phyloP scores from a whole-genome alignment of 805 yeast genomes.

The baker's yeast (Saccharomyces cerevisiae) region DNA sequence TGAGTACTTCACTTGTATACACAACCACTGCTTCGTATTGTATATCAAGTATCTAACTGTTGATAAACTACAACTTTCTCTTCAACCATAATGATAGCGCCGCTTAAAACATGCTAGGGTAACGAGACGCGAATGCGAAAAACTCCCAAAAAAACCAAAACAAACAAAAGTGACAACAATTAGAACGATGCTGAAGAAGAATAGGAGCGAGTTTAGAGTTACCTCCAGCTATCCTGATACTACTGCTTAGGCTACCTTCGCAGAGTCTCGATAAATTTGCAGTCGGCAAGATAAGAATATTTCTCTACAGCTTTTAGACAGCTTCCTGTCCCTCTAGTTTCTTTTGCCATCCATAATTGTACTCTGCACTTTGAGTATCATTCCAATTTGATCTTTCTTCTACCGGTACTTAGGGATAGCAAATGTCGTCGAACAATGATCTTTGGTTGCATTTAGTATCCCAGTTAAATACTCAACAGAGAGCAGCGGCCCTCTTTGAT shows the following conservation, averaged over 20 bases:
- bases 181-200: neutral
- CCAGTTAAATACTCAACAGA: conserved; percentile 36
- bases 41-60: neutral
- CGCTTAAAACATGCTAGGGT: neutral
- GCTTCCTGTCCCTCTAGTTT: neutral
- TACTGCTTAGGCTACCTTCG: neutral
- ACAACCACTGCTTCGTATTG: neutral
- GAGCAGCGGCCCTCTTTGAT: conserved; percentile 37
- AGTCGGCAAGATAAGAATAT: neutral
- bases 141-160: neutral
- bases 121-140: neutral
- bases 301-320: neutral
- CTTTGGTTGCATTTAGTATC: neutral
- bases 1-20: neutral
- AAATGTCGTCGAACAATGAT: neutral
- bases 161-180: neutral
- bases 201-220: neutral
- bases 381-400: neutral
- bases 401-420: neutral
- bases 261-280: neutral
- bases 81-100: neutral
- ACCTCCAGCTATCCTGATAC: neutral
- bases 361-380: neutral
- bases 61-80: neutral
- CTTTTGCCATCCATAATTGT: neutral